Base-by-base conservation (phyloP, 768 basidiomycete species). In the Candolleomyces aberdarensis region DNA sequence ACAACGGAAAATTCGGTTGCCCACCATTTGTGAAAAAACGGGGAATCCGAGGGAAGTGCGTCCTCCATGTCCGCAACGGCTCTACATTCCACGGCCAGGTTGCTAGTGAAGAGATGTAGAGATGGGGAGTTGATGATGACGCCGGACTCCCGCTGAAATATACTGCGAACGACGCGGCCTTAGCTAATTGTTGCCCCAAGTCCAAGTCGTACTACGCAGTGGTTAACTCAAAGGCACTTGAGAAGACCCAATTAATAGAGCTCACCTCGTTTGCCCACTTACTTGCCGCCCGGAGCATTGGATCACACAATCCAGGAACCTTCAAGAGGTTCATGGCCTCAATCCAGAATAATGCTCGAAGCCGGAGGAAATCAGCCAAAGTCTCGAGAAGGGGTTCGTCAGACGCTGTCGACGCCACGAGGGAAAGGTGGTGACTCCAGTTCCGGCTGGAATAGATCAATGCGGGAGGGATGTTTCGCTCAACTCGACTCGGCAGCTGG, bases 361-460 rank as follows among this genome's bases (percentile, higher is more conserved):
- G 53, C 36, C 20, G 54, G 7, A 61, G 54, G 43, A 61, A 61
- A 7, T 61, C 55, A 6, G n/a, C 57, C 26, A 67, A 32, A 22
- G 29, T 64, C 20, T 44, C 19, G 43, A 56, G 36, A 14, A 56
- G 10, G 26, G 26, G 26, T 6, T 14, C 10, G 7, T 8, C 22
- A 8, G 22, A 13, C 10, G 14, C 6, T 2, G 48, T 20, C 20
- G 51, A 29, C 11, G 20, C 13, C 10, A 22, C 5, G 22, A 32
- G 10, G 8, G 51, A 32, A 29, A 67, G 41, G 44, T 65, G 65
- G 17, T 57, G 31, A 44, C 32, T 58, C 66, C 66, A 67, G 32
- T 59, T 19, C 15, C 32, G 31, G 41, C 56, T 64, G 17, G 62
- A 32, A 49, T 67, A 67, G 22, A 40, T 50, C 14, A 67, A 43